Conservation (phyloP, 148 eudicot genomes). For the Polygonum aviculare region DNA sequence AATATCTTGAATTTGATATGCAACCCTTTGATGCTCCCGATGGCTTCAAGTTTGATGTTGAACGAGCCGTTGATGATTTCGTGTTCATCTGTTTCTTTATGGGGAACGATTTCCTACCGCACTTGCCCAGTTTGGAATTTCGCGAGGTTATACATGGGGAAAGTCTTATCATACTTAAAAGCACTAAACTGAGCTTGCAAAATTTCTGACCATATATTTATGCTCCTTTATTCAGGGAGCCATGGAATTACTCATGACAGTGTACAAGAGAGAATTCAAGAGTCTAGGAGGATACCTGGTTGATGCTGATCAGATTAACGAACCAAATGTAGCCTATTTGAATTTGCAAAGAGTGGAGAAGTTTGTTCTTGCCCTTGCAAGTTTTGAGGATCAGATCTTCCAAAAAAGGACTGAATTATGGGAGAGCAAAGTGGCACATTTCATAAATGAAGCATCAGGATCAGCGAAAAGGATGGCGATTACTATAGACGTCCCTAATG, state of each 20-base stretch:
- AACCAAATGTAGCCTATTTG: conserved; percentile 25
- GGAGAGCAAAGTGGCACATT: conserved; percentile 20
- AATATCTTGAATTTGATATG: conserved; percentile 35
- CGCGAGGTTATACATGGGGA: conserved; percentile 31
- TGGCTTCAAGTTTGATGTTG: conserved; percentile 21
- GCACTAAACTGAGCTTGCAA: background rate
- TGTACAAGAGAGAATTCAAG: conserved; percentile 33
- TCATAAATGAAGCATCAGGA: conserved; percentile 14
- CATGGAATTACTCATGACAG: conserved; percentile 28
- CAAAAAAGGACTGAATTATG: conserved; percentile 21
- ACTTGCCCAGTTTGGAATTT: conserved; percentile 33
- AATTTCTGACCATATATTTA: background rate
- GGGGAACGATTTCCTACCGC: conserved; percentile 52
- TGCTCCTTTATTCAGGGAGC: conserved; percentile 1
- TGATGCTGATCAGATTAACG: conserved; percentile 36
- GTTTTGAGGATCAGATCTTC: conserved; percentile 29
- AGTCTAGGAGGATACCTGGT: conserved; percentile 41
- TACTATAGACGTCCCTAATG: background rate
- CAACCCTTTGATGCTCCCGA: conserved; percentile 17
- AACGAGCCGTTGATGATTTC: conserved; percentile 40
- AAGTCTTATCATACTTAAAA: background rate
- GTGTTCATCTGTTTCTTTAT: conserved; percentile 44
- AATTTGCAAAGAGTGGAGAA: conserved; percentile 38
- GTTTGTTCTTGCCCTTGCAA: conserved; percentile 31
- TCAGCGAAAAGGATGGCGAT: conserved; percentile 10